Base-by-base conservation (phyloP, 768 basidiomycete species). In the Suillus plorans region DNA sequence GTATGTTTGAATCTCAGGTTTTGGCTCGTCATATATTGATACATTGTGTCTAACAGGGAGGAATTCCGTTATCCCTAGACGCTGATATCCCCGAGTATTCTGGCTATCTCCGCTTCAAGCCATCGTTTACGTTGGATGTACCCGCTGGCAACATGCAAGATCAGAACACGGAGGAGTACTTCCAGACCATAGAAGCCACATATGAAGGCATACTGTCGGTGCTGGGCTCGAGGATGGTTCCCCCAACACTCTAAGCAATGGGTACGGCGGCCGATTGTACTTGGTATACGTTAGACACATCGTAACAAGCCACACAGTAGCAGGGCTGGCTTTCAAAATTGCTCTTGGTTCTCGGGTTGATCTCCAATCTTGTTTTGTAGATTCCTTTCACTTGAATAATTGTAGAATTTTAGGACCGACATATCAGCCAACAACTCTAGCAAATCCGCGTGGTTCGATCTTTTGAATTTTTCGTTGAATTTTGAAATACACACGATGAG, bases 61-160 rank as follows among this genome's bases (percentile, higher is more conserved):
- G 81, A 3, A 75, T 77, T 12, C 82, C 87, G 0, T 78, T 93
- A 3, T 70, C 82, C 5, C 69, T 86, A 6, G 89, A 93, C 12
- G 79, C 81, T 0, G 79, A 84, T 28, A 92, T 95, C 36, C 94
- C 94, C 0, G 91, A 94, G 64, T 92, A 95, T 72, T 74, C 77
- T 1, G 82, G 81, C 3, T 94, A 93, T 69, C 88, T 89, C 0
- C 69, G 84, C 20, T 96, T 94, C 71, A 88, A 81, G 12, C 94
- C 94, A 0, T 90, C 90, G 0, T 96, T 95, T 72, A 89, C 86
- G 1, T 80, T 96, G 34, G 91, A 93, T 65, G 86, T 95, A 1
- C 84, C 87, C 0, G 73, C 82, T 41, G 92, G 92, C 5, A 90
- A 86, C 65, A 89, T 89, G 84, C 83, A 80, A 63, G 93, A 96